Conservation (phyloP, 2,329 filamentous ascomycete genomes). For the Didymella exigua region DNA sequence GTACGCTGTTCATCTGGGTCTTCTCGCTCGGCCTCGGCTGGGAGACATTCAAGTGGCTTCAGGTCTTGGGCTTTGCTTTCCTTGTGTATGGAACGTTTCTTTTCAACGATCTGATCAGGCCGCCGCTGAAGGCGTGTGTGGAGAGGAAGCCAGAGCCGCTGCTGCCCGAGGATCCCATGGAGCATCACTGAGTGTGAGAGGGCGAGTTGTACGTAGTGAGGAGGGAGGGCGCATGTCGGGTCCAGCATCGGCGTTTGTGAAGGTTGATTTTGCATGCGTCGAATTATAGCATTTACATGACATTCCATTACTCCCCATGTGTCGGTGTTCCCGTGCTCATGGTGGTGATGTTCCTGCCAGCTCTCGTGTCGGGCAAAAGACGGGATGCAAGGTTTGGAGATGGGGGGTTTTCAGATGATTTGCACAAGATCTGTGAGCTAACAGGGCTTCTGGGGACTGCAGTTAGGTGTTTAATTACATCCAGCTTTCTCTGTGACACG, state of each 20-base stretch:
- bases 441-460: too few species aligned
- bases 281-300: not conserved
- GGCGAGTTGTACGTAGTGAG: not conserved
- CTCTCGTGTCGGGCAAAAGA: too few species aligned
- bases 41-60: conserved; percentile 97
- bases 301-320: not conserved
- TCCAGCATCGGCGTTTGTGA: conserved; percentile 1
- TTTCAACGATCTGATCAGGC: conserved; percentile 91
- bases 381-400: too few species aligned
- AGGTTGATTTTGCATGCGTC: not conserved
- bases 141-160: conserved; percentile 64
- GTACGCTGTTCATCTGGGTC: conserved; percentile 97
- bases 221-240: not conserved
- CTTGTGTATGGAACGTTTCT: conserved; percentile 96
- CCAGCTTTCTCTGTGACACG: too few species aligned
- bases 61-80: conserved; percentile 84
- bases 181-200: conserved; percentile 59
- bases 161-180: conserved; percentile 82
- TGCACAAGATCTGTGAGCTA: too few species aligned
- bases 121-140: conserved; percentile 73
- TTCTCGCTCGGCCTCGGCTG: conserved; percentile 90
- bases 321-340: not conserved
- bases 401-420: too few species aligned
- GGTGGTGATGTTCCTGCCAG: too few species aligned
- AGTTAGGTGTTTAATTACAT: too few species aligned